Base-by-base conservation (phyloP, 2,329 filamentous ascomycete species). In the Trichoderma endophyticum region DNA sequence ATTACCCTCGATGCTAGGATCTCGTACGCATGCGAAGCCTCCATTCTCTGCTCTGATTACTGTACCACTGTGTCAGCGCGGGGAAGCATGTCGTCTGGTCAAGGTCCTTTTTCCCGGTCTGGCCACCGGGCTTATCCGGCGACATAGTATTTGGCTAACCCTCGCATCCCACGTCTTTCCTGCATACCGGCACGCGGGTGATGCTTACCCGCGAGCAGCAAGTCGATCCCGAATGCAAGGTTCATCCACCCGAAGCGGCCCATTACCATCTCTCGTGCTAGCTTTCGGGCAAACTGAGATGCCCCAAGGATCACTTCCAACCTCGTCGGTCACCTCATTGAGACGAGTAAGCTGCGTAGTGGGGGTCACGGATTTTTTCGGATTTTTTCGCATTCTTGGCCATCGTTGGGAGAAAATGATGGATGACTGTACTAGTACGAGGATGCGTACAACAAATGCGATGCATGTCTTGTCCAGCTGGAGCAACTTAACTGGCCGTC, bases 81-180 rank as follows among this genome's bases (percentile, higher is more conserved):
- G 60, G 68, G 68, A 64, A 71, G 68, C 68, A 51, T 71, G 68
- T 71, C 60, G 60, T 63, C 28, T 36, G 68, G 59, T 71, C 60
- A 60, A 57, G 60, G 39, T 36, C 21, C 11, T 28, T 34, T 54
- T 28, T 70, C 57, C 65, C 14, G 56, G 64, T 24, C 64, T 36
- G 39, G 14, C 28, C 36, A 6, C 60, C 67, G 67, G 43, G 57
- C 28, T 54, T 62, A 32, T 43, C 66, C 67, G 56, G 39, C 11
- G 21, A 54, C 34, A 36, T 54, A 4, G 24, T 1, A 2, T 26
- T 70, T 30, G 57, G n/a, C 57, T 30, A 62, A 54, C 28, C 39
- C 28, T 70, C 39, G 15, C 64, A 67, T 67, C 64, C 64, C 64
- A 34, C 64, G 64, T 18, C 67, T 70, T 70, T 62, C 57, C 57